Evolutionary conservation across 441 rosid genomes (phyloP), one percentile per base, ranked within the genome.

Genomic region (California macrophylla): DNA sequence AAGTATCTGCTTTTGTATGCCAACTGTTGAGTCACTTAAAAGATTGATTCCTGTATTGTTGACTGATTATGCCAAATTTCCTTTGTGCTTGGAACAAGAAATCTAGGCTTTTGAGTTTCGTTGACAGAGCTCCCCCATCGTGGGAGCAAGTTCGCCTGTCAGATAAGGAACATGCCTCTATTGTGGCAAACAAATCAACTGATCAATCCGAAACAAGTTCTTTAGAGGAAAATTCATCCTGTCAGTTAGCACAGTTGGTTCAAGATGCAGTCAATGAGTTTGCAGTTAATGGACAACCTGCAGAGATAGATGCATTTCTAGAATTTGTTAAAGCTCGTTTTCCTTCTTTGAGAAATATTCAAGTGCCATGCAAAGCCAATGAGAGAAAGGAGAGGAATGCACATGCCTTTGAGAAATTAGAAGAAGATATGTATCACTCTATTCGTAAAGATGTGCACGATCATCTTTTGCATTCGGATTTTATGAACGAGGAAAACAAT

Each of bases 31-130:
- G 36, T 52, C 62, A 13, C 0, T 20, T 34, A 21, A 7, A 30
- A 67, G 42, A 66, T 28, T 34, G 13, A 45, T 70, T 26, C 64
- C 47, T 20, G n/a, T 28, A 60, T 64, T 64, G 26, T 16, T 38
- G 15, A 45, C 36, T 54, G 34, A 32, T 42, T 68, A 5, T 25
- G 54, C 20, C 60, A 30, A 66, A 25, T 62, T 72, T 26, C 34
- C 28, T 50, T 62, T 61, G 47, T 67, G 66, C 66, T 73, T 79
- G 73, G 66, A 69, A 69, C 79, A 77, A 95, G 98, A 95, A 88
- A 88, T 95, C 99, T 66, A 90, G 88, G 89, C 87, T 92, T 78
- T 69, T 83, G 83, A 91, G 92, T 80, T 82, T 92, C 77, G 84
- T 85, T 68, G 91, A 91, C 72, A 85, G 83, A 82, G 92, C 85